Conservation (phyloP, 129 eudicot species). For the Kitagawia praeruptora region DNA sequence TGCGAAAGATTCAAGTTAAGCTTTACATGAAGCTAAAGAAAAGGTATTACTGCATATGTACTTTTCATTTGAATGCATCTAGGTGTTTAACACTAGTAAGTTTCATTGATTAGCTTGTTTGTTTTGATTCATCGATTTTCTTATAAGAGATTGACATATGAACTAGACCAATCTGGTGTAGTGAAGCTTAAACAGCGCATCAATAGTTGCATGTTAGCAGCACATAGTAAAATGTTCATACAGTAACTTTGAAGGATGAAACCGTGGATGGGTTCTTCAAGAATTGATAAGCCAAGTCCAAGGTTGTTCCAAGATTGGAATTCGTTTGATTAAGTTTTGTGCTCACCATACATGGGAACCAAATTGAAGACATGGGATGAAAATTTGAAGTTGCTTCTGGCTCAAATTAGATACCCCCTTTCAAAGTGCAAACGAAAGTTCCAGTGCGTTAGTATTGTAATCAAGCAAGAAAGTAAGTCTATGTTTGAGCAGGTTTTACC, state of each 20-base stretch:
- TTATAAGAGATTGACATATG: conserved; percentile 72
- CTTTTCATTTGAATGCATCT: conserved; percentile 51
- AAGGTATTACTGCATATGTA: conserved; percentile 71
- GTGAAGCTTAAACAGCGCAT: conserved; percentile 98
- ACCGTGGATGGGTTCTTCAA: conserved; percentile 51
- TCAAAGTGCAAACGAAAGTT: conserved; percentile 77
- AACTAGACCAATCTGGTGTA: conserved; percentile 69
- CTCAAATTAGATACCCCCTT: conserved; percentile 82
- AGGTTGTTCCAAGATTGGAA: conserved; percentile 95
- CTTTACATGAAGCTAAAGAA: conserved; percentile 60
- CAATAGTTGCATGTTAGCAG: conserved; percentile 52
- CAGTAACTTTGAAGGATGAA: no score
- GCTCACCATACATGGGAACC: conserved; percentile 83
- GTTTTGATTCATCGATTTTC: conserved; percentile 80
- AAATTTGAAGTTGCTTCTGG: conserved; percentile 70
- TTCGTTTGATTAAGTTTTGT: conserved; percentile 81
- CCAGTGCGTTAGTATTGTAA: conserved; percentile 67
- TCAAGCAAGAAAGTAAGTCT: conserved; percentile 70
- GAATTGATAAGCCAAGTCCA: conserved; percentile 75
- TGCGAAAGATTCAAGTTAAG: conserved; percentile 48
- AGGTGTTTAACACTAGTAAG: conserved; percentile 62
- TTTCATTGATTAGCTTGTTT: conserved; percentile 85
- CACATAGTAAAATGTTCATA: no score
- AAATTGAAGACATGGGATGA: conserved; percentile 86
- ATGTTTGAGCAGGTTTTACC: conserved; percentile 78